Evolutionary conservation across 257 asterid species (phyloP).

Genomic region (Agastache rugosa): DNA sequence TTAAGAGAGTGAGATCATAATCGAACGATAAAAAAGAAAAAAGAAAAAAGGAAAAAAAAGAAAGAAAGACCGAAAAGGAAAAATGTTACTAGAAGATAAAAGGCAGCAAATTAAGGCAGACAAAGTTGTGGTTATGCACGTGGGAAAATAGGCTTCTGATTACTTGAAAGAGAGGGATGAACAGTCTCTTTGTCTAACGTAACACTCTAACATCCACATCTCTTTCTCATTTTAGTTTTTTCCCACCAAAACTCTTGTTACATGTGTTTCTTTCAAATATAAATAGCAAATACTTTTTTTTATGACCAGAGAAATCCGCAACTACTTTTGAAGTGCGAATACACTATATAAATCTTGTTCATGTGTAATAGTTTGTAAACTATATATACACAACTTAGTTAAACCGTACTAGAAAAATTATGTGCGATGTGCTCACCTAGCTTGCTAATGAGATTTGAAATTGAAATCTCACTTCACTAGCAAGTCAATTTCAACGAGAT

Average conservation of each 20-base stretch:
- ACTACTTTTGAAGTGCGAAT: too few relatives aligned
- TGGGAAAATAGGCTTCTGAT: conserved; percentile 20
- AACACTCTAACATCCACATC: conserved; percentile 24
- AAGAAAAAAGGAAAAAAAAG: not conserved
- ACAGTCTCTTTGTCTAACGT: conserved; percentile 7
- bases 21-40: too few relatives aligned
- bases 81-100: not conserved
- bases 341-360: too few relatives aligned
- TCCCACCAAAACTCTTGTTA: not conserved
- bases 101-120: not conserved
- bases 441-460: too few relatives aligned
- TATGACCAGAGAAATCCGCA: too few relatives aligned
- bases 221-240: conserved; percentile 2
- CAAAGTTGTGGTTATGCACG: conserved; percentile 20
- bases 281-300: not conserved
- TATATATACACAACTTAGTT: too few relatives aligned
- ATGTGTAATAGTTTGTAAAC: too few relatives aligned
- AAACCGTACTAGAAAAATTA: too few relatives aligned
- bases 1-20: too few relatives aligned
- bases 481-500: too few relatives aligned
- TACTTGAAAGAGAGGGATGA: not conserved
- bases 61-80: not conserved
- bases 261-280: not conserved
- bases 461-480: too few relatives aligned
- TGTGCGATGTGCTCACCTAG: too few relatives aligned